phyloP scores from a whole-genome alignment of 2,329 filamentous ascomycete genomes.

The Talaromyces pinophilus region DNA sequence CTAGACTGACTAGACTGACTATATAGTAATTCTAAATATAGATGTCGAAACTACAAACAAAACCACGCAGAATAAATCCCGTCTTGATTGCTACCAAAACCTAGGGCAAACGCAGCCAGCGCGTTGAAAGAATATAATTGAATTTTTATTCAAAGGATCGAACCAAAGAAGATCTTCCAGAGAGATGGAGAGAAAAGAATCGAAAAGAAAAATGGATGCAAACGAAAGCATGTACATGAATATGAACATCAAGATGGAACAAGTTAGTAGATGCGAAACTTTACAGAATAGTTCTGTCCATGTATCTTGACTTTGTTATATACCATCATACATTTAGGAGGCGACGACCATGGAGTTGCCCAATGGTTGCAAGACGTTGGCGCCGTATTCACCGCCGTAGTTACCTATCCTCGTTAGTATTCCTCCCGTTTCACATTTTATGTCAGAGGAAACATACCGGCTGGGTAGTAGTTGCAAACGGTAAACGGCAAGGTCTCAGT shows the following conservation, averaged over 20 bases:
- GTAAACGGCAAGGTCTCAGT: slow-evolving; percentile 70
- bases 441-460: slow-evolving; percentile 58
- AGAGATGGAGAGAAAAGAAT: slow-evolving; percentile 15
- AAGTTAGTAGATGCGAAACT: neutral
- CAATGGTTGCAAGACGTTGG: slow-evolving; percentile 52
- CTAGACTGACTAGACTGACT: too few relatives aligned
- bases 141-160: neutral
- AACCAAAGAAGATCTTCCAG: slow-evolving; percentile 4
- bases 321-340: slow-evolving; percentile 15
- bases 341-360: slow-evolving; percentile 31
- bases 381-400: slow-evolving; percentile 54
- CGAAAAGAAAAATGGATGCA: neutral
- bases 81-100: slow-evolving; percentile 3
- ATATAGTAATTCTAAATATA: too few relatives aligned
- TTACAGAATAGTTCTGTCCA: neutral
- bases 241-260: slow-evolving; percentile 4
- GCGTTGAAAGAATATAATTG: neutral
- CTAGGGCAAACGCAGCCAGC: neutral
- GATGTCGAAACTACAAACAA: too few relatives aligned
- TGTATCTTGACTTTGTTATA: slow-evolving; percentile 10
- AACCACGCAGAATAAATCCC: neutral
- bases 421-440: too few relatives aligned
- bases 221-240: slow-evolving; percentile 15
- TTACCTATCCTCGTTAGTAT: slow-evolving; percentile 52
- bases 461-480: slow-evolving; percentile 82